Percentiles rank a stretch among this genome's conserved stretches.
Conservation (phyloP, 2,329 filamentous ascomycete genomes). For the Hirsutella thompsonii region DNA sequence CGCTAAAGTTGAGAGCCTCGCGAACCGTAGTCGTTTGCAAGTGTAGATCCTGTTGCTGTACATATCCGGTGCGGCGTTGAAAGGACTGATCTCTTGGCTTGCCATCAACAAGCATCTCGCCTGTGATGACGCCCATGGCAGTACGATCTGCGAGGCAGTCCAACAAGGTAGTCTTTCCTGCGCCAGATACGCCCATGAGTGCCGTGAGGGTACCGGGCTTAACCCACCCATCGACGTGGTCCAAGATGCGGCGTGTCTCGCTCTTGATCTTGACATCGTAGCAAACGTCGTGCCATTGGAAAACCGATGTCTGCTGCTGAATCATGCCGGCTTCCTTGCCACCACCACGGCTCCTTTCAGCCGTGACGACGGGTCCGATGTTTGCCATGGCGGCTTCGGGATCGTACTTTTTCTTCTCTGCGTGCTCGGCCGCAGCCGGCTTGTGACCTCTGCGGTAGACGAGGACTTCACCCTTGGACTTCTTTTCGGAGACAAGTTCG, state of each 20-base stretch:
- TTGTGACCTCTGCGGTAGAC: conserved; percentile 61
- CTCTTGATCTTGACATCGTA: conserved; percentile 69
- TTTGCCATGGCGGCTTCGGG: conserved; percentile 36
- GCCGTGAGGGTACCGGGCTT: conserved; percentile 85
- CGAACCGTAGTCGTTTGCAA: conserved; percentile 74
- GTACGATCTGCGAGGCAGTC: conserved; percentile 77
- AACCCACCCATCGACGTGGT: conserved; percentile 85
- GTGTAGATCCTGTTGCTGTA: conserved; percentile 87
- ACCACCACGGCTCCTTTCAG: conserved; percentile 23
- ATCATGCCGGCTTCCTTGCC: conserved; percentile 29
- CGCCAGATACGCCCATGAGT: conserved; percentile 82
- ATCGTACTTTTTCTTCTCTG: conserved; percentile 51
- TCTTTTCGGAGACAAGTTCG: conserved; percentile 52
- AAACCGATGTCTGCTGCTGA: conserved; percentile 55
- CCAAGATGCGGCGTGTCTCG: conserved; percentile 61
- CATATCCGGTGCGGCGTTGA: conserved; percentile 85
- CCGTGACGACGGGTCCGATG: conserved; percentile 34
- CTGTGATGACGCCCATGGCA: conserved; percentile 78
- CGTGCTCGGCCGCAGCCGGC: conserved; percentile 41
- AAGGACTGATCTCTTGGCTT: conserved; percentile 65
- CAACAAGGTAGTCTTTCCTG: conserved; percentile 86
- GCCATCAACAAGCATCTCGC: conserved; percentile 61
- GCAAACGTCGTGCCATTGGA: conserved; percentile 77
- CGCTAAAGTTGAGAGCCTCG: conserved; percentile 78
- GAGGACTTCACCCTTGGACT: conserved; percentile 65